Evolutionary conservation across 2,329 filamentous ascomycete species (phyloP).

Genomic region (Trichophyton verrucosum): DNA sequence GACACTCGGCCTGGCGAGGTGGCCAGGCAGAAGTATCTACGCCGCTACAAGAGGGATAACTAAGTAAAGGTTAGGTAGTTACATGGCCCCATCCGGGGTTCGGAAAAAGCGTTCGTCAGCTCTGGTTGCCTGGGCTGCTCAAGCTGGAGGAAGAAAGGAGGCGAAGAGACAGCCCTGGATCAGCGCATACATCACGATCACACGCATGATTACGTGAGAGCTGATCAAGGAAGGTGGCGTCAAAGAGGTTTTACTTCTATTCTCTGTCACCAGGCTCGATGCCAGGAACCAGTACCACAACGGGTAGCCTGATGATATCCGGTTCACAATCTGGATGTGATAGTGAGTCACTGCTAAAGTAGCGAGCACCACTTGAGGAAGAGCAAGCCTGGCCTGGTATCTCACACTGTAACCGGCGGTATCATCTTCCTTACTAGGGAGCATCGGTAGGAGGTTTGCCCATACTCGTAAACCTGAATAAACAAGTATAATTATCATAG

Average conservation of each 20-base stretch:
- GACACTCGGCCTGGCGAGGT: background rate
- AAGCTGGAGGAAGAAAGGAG: conserved; percentile 84
- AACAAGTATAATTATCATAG: conserved; percentile 58
- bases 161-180: conserved; percentile 77
- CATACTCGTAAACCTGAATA: conserved; percentile 33
- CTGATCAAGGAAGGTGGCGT: conserved; percentile 10
- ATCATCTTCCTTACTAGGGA: conserved; percentile 7
- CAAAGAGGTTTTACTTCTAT: conserved; percentile 2
- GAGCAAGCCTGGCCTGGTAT: conserved; percentile 47
- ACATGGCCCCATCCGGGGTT: background rate
- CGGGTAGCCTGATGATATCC: conserved; percentile 77
- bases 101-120: background rate
- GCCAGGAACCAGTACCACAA: conserved; percentile 81
- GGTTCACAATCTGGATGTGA: conserved; percentile 87
- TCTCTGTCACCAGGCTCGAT: conserved; percentile 20
- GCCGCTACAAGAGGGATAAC: background rate
- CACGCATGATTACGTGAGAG: conserved; percentile 40
- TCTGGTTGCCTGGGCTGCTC: conserved; percentile 11
- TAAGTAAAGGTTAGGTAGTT: background rate
- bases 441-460: conserved; percentile 19
- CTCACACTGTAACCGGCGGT: conserved; percentile 7
- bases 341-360: conserved; percentile 63
- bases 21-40: background rate
- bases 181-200: conserved; percentile 68
- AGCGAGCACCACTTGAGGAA: conserved; percentile 61